Base-by-base conservation (phyloP, 495 filamentous ascomycete genomes). In the Symbiotaphrina buchneri region DNA sequence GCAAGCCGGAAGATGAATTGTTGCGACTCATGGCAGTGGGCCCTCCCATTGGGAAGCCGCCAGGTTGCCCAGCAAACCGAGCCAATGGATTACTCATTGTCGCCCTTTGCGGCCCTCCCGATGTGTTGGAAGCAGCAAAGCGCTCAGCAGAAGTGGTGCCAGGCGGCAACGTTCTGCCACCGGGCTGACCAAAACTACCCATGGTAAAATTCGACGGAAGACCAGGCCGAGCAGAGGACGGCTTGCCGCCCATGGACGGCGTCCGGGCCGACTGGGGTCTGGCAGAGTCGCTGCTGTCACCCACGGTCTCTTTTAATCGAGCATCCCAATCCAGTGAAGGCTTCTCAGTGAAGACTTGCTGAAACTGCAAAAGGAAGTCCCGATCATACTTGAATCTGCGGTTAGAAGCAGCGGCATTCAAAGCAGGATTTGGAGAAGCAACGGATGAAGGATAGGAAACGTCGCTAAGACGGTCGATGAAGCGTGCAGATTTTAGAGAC, bases 361-460 rank as follows among this genome's bases (percentile, higher is more conserved):
- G 74, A 63, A 99, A 99, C 46, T 99, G 90, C n/a, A 95, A 60
- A 51, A 99, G 57, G 63, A 99, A 99, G 29, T 80, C 69, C 35
- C 77, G 76, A 48, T 94, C 80, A 54, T 99, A 99, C 45, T 84
- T 79, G 63, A 92, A 92, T 44, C 77, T 83, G 41, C 73, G 69
- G 39, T 74, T 65, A 3, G 75, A 63, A 11, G 75, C 71, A 28
- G 58, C 70, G 18, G 64, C 54, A 45, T 93, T 99, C 27, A 95
- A 55, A 5, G 84, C 76, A 4, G 84, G 78, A 46, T 93, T 93
- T 6, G 87, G 87, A 22, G 85, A 91, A 10, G 55, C 67, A 43
- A 93, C 69, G 18, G 72, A 69, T 1, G 66, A 49, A 7, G 87
- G 87, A 52, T 99, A 99, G 13, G 54, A 53, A 35, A 74, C 44